Conservation (phyloP, 2,329 filamentous ascomycete genomes). For the Monilinia fructigena region DNA sequence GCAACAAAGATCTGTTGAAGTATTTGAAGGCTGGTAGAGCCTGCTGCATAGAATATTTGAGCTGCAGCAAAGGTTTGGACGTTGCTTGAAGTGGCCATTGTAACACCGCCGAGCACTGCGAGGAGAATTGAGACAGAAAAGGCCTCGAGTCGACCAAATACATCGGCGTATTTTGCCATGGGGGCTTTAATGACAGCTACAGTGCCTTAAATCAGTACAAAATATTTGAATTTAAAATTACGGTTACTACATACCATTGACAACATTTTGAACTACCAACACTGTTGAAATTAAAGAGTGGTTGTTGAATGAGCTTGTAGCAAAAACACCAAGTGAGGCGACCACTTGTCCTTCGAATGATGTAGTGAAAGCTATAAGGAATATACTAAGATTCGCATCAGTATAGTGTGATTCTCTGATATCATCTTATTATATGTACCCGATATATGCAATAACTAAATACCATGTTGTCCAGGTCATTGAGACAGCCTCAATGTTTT, state of each 20-base stretch:
- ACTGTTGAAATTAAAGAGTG: constrained; percentile 47
- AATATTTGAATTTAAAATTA: constrained; percentile 43
- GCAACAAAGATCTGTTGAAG: constrained; percentile 58
- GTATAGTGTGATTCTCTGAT: neutral
- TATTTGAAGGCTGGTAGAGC: constrained; percentile 52
- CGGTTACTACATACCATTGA: constrained; percentile 6
- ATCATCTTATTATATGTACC: constrained; percentile 17
- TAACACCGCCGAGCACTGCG: constrained; percentile 52
- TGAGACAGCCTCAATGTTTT: constrained; percentile 32
- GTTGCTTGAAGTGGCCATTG: constrained; percentile 63
- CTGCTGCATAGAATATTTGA: constrained; percentile 63
- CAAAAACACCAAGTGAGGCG: constrained; percentile 45
- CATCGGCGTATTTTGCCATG: constrained; percentile 51
- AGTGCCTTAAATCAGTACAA: constrained; percentile 33
- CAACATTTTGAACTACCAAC: constrained; percentile 18
- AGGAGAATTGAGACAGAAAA: constrained; percentile 47
- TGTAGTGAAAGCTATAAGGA: constrained; percentile 38
- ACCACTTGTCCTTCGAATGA: constrained; percentile 29
- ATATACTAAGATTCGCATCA: constrained; percentile 47
- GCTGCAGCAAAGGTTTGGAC: constrained; percentile 59
- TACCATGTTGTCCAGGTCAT: constrained; percentile 33
- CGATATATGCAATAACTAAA: constrained; percentile 31
- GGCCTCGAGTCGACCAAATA: constrained; percentile 50
- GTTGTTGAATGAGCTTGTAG: constrained; percentile 48
- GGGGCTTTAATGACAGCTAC: constrained; percentile 58